Evolutionary conservation across 1,284 basidiomycete species (phyloP).

Genomic region (Schizopora paradoxa): DNA sequence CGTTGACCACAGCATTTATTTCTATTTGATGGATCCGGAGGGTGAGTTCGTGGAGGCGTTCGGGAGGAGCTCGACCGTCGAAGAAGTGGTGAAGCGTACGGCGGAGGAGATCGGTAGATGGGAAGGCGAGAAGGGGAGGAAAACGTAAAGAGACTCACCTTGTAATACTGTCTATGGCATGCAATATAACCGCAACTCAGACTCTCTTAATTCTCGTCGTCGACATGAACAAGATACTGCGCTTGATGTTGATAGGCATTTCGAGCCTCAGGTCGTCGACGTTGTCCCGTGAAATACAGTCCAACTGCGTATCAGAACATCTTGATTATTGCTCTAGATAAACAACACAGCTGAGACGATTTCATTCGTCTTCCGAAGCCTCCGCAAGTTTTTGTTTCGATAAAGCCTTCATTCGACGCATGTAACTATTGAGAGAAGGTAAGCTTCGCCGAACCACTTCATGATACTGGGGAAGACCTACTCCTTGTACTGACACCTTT

Average conservation of each 20-base stretch:
- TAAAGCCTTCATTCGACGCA: constrained; percentile 79
- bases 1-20: constrained; percentile 95
- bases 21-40: constrained; percentile 97
- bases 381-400: constrained; percentile 65
- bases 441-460: constrained; percentile 15
- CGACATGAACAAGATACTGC: not conserved
- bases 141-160: constrained; percentile 21
- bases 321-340: not conserved
- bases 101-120: constrained; percentile 53
- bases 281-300: not conserved
- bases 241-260: no score
- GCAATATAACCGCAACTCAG: not conserved
- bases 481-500: constrained; percentile 88
- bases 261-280: not conserved
- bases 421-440: constrained; percentile 47
- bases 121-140: constrained; percentile 38
- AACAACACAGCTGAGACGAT: not conserved
- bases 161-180: not conserved
- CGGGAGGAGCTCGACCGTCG: constrained; percentile 73
- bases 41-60: constrained; percentile 97
- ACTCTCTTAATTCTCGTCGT: not conserved
- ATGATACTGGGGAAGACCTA: constrained; percentile 34
- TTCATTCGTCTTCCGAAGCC: constrained; percentile 44
- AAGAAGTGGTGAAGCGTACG: constrained; percentile 65
- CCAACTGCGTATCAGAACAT: not conserved